Evolutionary conservation across 495 filamentous ascomycete genomes (phyloP).

Genomic region (Xylaria nigripes): DNA sequence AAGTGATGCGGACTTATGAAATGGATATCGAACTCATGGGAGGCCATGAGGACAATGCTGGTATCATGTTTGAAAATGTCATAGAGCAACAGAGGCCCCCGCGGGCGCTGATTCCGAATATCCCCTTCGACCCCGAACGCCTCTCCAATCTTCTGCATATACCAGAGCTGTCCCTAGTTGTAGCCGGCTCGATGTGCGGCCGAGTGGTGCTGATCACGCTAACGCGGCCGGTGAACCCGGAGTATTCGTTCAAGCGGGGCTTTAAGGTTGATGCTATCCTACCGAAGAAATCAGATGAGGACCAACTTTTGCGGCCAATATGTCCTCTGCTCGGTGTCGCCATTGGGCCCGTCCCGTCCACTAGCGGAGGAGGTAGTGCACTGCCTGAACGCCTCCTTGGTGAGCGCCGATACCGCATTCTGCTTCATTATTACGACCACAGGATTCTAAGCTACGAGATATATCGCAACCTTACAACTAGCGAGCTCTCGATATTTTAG

Average conservation of each 20-base stretch:
- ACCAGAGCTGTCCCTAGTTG: slow-evolving; percentile 67
- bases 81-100: slow-evolving; percentile 32
- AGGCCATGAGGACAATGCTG: slow-evolving; percentile 29
- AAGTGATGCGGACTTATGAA: slow-evolving; percentile 52
- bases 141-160: slow-evolving; percentile 70
- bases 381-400: slow-evolving; percentile 20
- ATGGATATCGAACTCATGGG: slow-evolving; percentile 51
- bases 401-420: slow-evolving; percentile 55
- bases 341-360: slow-evolving; percentile 33
- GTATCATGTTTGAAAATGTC: slow-evolving; percentile 38
- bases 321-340: slow-evolving; percentile 38
- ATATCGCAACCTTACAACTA: slow-evolving; percentile 19
- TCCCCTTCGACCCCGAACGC: slow-evolving; percentile 48
- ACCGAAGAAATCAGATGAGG: slow-evolving; percentile 33
- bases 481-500: slow-evolving; percentile 2
- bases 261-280: slow-evolving; percentile 39
- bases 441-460: slow-evolving; percentile 78
- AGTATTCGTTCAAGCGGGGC: slow-evolving; percentile 21
- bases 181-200: slow-evolving; percentile 65
- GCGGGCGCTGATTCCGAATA: slow-evolving; percentile 19
- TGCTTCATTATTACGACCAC: slow-evolving; percentile 70
- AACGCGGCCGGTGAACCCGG: slow-evolving; percentile 37
- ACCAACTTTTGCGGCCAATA: slow-evolving; percentile 25
- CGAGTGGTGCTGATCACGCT: slow-evolving; percentile 66
- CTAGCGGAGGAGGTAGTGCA: slow-evolving; percentile 44